Conservation (phyloP, 169 alveolate species). For the Perkinsus olseni region DNA sequence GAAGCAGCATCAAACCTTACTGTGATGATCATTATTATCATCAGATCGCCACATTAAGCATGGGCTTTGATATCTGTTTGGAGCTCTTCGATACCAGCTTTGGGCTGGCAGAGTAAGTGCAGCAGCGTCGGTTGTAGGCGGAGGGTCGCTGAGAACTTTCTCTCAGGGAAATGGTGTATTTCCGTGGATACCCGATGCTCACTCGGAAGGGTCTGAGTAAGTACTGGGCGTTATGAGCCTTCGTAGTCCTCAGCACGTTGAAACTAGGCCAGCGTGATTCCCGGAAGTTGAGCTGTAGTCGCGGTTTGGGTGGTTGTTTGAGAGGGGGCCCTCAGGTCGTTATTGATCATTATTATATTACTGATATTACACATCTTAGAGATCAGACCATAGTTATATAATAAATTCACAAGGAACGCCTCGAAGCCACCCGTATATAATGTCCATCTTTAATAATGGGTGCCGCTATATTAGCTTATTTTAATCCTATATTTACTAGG, state of each 20-base stretch:
- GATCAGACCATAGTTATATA: too few relatives aligned
- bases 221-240: not conserved
- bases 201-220: not conserved
- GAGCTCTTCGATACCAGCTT: not conserved
- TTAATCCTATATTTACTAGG: too few relatives aligned
- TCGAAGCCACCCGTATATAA: too few relatives aligned
- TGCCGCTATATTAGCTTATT: too few relatives aligned
- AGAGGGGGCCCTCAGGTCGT: too few relatives aligned
- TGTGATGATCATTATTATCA: too few relatives aligned
- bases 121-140: not conserved
- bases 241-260: not conserved
- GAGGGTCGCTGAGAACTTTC: not conserved
- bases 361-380: not conserved
- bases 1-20: too few relatives aligned
- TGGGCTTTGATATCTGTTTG: not conserved
- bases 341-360: not conserved
- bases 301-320: too few relatives aligned
- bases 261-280: too few relatives aligned
- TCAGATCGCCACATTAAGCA: not conserved
- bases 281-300: too few relatives aligned
- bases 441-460: too few relatives aligned
- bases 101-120: not conserved
- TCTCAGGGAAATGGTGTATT: not conserved
- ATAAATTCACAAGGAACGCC: too few relatives aligned
- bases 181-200: not conserved